Conservation (phyloP, 2,329 filamentous ascomycete species). For the Didymella pinodella region DNA sequence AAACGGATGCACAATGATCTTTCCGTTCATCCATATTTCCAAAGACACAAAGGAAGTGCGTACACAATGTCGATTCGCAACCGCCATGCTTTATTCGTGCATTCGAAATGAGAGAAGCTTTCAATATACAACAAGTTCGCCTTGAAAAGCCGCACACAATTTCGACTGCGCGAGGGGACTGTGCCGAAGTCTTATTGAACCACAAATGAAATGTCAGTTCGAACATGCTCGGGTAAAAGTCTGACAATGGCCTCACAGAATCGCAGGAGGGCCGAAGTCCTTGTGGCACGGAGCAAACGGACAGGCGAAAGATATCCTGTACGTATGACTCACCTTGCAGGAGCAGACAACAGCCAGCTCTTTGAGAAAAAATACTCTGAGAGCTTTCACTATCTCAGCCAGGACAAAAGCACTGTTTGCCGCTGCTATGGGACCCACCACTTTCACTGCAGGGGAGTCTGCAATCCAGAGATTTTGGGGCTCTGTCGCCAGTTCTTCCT, state of each 20-base stretch:
- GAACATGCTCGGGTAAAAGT: background rate
- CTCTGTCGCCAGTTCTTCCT: conserved; percentile 29
- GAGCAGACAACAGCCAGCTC: background rate
- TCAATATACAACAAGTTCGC: background rate
- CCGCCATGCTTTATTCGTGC: background rate
- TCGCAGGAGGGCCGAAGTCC: background rate
- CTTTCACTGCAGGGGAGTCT: conserved; percentile 6
- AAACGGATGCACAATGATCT: background rate
- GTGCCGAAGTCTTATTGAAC: background rate
- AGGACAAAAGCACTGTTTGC: conserved; percentile 24
- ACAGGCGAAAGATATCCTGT: conserved; percentile 10
- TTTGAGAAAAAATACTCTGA: background rate
- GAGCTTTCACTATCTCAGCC: conserved; percentile 27
- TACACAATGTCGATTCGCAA: background rate
- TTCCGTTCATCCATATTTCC: background rate
- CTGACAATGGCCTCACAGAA: background rate
- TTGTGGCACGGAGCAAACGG: conserved; percentile 19
- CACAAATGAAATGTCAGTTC: background rate
- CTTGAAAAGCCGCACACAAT: background rate
- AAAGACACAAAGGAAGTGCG: background rate
- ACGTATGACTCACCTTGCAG: conserved; percentile 1
- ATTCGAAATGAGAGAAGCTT: too few relatives aligned
- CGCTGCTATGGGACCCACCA: conserved; percentile 20
- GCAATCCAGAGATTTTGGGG: conserved; percentile 24
- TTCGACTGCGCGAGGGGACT: background rate